Base-by-base conservation (phyloP, 164 flowering plant species). In the Liquidambar formosana region DNA sequence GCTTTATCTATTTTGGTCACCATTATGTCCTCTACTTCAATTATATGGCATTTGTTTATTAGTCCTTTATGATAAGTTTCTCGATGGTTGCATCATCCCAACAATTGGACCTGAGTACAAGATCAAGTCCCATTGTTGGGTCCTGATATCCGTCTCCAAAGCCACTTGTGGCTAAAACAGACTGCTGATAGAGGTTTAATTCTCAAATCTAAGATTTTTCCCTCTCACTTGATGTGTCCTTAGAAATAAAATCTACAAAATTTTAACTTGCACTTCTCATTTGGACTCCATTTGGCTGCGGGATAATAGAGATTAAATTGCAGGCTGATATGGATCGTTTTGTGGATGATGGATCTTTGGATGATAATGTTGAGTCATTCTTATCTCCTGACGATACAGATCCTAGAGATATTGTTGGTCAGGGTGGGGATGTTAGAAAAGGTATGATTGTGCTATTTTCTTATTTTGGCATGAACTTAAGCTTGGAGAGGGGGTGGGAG, bases 341-440 rank as follows among this genome's bases (percentile, higher is more conserved):
- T 71, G 82, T 79, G 61, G 84, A 83, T 61, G 87, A 79, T 66
- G 83, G 77, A 46, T 61, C 84, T 27, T 66, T 84, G 61, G 88
- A 81, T 61, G 86, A 81, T 44, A 81, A 82, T 72, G 83, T 83
- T 0, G 84, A 83, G 14, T 87, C 88, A 4, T 85, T 80, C 41
- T 73, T 83, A 63, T 75, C 89, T 38, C 79, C 73, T 60, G 87
- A 84, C 51, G 84, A 76, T 75, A 74, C 74, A 53, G 89, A 81
- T 16, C 74, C 76, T 45, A 76, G 77, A 71, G 82, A 80, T 70
- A 27, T 69, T 57, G 79, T 73, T 63, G 77, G 72, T 71, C 74
- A 61, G 10, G 48, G 66, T 66, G 45, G 65, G 33, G 85, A 76
- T 57, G 76, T 63, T 12, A 63, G 81, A 67, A 77, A 85, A 76